Evolutionary conservation across 2,329 filamentous ascomycete genomes (phyloP).

Genomic region (Tympanopsis confertula): DNA sequence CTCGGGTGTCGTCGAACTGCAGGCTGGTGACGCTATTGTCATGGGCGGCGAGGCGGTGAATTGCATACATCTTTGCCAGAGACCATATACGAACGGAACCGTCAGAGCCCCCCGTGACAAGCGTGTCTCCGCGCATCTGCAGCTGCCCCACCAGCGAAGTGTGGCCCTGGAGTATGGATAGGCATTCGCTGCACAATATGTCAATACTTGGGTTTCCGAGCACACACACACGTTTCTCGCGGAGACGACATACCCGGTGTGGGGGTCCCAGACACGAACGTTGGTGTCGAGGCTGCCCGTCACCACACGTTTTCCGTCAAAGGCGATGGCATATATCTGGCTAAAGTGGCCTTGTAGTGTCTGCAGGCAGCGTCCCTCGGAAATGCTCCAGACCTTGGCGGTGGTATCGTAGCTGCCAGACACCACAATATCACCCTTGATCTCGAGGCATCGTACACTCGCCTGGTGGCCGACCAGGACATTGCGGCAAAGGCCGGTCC

Average conservation of each 20-base stretch:
- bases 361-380: constrained; percentile 80
- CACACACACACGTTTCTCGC: constrained; percentile 4
- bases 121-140: constrained; percentile 85
- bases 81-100: constrained; percentile 96
- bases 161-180: constrained; percentile 88
- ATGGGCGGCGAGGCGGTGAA: constrained; percentile 88
- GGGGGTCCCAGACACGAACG: constrained; percentile 82
- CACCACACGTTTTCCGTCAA: constrained; percentile 84
- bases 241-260: not conserved
- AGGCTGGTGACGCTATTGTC: constrained; percentile 97
- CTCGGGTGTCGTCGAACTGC: constrained; percentile 90
- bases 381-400: constrained; percentile 95
- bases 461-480: constrained; percentile 91
- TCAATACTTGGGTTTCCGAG: constrained; percentile 14
- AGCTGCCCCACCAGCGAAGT: constrained; percentile 92
- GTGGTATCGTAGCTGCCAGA: constrained; percentile 97
- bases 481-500: constrained; percentile 76
- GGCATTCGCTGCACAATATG: constrained; percentile 47
- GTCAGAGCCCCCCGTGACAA: constrained; percentile 92
- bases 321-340: constrained; percentile 97
- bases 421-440: constrained; percentile 93
- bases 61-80: constrained; percentile 75
- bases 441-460: constrained; percentile 87
- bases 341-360: constrained; percentile 92
- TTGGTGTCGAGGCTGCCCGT: constrained; percentile 95